These are phyloP conservation scores for Pyrrhoderma noxium DNA, from an alignment of 1,284 basidiomycete species.

Conservation along the genomic window DNA sequence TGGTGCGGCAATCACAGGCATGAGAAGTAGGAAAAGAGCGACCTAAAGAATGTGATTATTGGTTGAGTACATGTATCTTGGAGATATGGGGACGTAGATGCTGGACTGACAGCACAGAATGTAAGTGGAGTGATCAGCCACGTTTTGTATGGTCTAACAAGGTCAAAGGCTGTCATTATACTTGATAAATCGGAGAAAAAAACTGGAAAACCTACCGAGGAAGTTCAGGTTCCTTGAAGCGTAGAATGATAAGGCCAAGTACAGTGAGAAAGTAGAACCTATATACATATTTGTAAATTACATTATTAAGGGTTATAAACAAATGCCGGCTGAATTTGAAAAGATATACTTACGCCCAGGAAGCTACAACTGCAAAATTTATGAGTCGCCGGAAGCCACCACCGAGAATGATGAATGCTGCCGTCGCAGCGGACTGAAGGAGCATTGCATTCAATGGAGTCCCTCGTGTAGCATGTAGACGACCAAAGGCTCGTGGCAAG, in stretches of 20 bases:
- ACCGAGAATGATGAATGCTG: constrained; percentile 73
- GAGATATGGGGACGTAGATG: not conserved
- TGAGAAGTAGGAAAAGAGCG: constrained; percentile 86
- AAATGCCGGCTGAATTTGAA: not conserved
- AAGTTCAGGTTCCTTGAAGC: constrained; percentile 86
- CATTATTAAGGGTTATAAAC: not conserved
- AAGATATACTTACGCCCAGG: constrained; percentile 52
- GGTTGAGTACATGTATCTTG: not conserved
- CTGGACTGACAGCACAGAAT: constrained; percentile 73
- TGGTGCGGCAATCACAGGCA: constrained; percentile 94
- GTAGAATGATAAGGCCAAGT: constrained; percentile 79
- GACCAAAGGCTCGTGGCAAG: constrained; percentile 76
- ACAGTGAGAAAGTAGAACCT: constrained; percentile 86
- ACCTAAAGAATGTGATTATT: constrained; percentile 40
- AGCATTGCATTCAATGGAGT: constrained; percentile 85
- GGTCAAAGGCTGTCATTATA: no score
- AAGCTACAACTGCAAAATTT: constrained; percentile 82
- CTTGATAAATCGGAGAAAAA: no score
- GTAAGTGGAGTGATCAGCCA: constrained; percentile 87
- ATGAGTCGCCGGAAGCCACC: constrained; percentile 84
- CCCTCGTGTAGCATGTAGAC: constrained; percentile 60
- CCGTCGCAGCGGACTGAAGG: constrained; percentile 69
- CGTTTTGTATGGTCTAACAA: constrained; percentile 86
- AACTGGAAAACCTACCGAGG: constrained; percentile 47
- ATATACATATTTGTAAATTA: no score